A percentile compares a stretch with the other conserved stretches of the same genome.
phyloP scores from a whole-genome alignment of 495 filamentous ascomycete species.

The Aspergillus biplanus region DNA sequence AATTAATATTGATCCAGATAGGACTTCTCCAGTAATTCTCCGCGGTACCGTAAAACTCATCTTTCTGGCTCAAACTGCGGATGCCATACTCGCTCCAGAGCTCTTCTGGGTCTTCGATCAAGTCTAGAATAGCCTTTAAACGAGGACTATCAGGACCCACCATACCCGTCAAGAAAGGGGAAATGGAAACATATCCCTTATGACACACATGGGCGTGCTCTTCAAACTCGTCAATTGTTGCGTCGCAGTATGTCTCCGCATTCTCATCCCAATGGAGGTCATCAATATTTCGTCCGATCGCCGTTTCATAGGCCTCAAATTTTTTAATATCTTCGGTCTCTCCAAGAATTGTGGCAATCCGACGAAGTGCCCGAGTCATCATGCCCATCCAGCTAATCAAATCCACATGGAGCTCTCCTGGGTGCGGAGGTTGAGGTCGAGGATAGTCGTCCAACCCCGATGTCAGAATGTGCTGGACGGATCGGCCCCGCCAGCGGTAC shows the following conservation, averaged over 20 bases:
- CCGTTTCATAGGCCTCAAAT: constrained; percentile 72
- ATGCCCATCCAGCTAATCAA: constrained; percentile 95
- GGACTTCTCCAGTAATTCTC: constrained; percentile 99
- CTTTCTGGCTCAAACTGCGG: constrained; percentile 82
- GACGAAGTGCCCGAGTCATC: constrained; percentile 80
- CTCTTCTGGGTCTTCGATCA: constrained; percentile 80
- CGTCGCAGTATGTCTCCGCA: constrained; percentile 86
- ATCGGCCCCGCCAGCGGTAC: constrained; percentile 95
- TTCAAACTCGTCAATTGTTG: constrained; percentile 93
- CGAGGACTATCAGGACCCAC: constrained; percentile 71
- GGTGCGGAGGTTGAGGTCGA: constrained; percentile 92
- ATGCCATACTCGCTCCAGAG: constrained; percentile 86
- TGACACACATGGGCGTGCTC: constrained; percentile 90
- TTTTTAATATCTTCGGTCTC: constrained; percentile 74
- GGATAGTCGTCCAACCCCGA: constrained; percentile 97
- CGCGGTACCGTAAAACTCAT: constrained; percentile 80
- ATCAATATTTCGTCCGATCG: constrained; percentile 85
- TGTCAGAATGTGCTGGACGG: constrained; percentile 81
- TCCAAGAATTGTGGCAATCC: constrained; percentile 73
- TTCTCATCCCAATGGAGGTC: constrained; percentile 89
- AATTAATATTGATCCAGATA: constrained; percentile 98
- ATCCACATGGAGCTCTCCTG: constrained; percentile 94
- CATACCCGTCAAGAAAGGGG: constrained; percentile 87
- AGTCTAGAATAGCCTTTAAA: constrained; percentile 72
- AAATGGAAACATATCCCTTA: constrained; percentile 93